Base-by-base conservation (phyloP, 75 land plant species). In the Picea sitchensis region DNA sequence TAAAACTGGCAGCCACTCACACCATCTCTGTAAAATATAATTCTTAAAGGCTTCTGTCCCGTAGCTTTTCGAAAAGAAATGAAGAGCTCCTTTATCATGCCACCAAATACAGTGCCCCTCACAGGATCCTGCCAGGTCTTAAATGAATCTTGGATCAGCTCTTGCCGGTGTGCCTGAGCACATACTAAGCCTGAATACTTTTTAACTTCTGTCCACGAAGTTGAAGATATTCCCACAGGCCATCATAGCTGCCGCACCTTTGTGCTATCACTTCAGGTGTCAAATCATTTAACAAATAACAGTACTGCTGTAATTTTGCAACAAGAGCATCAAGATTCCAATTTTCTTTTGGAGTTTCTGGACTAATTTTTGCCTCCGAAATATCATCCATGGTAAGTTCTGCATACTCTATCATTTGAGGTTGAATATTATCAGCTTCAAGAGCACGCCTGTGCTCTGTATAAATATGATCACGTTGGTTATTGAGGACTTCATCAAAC, bases 351-450 rank as follows among this genome's bases (percentile, higher is more conserved):
- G 26, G 26, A 96, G 63, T 68, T 71, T 92, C 87, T 38, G 91
- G 41, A 76, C 88, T 91, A 82, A 98, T 89, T 78, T 95, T 77
- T 63, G 93, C 98, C 87, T 93, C 92, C 65, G 93, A 77, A 77
- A 98, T 98, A 79, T 95, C 99, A 88, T 95, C 93, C 98, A 98
- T 93, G 34, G 99, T 98, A 65, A 98, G 68, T 77, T 98, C 98
- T 41, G 99, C 95, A 86, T 95, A 98, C 82, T 95, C 99, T 26
- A 92, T 82, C 76, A 98, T 79, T 23, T 90, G 92, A 78, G 96
- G 69, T 77, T 93, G 90, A 12, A 95, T 84, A 84, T 86, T 86
- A 41, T 86, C 92, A 21, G 99, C 87, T 82, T 87, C 86, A 61
- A 98, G 90, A 65, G 99, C 98, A 47, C 94, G 91, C 68, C 96